Evolutionary conservation across 805 yeast species (phyloP), one percentile per base, ranked within the genome.

Genomic region (Kodamaea jinghongensis): DNA sequence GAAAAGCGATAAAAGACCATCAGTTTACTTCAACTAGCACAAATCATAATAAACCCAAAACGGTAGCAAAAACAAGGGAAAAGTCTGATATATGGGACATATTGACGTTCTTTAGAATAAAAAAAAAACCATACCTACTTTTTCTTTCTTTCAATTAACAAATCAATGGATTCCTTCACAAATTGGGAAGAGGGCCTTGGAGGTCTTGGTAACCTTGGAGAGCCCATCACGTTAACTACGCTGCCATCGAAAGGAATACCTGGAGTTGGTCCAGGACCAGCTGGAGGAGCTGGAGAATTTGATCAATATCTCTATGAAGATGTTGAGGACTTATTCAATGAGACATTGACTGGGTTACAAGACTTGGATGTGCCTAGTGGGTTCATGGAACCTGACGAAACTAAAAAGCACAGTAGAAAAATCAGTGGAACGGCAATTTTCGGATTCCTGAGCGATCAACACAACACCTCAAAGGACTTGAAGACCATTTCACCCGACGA

Each of bases 361-460:
- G 88, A 81, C 39, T 67, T 83, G 43, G 86, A 76, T 49, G 83
- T 83, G 32, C 83, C 86, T 0, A 56, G 70, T 0, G 75, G 75
- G 2, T 67, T 58, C 35, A 26, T 43, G 29, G 42, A 33, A 27
- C 49, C 39, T 38, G 51, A 29, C 36, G 28, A 9, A 23, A 28
- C 30, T 13, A 39, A 42, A 23, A 46, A 49, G 22, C 91, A 84
- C 54, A 61, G 73, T 38, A 74, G 86, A 47, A 78, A 79, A 42
- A 69, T 76, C 13, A 82, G 89, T 64, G 95, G 95, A 10, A 82
- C 91, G 3, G 91, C 86, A 2, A 84, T 85, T 17, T 85, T 85
- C 59, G 95, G 95, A 0, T 84, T 75, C 48, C 64, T 71, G 6
- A 79, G 78, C 33, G 23, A 20, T 5, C 23, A 20, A 5, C 90